Conservation (phyloP, 306 rosid species). For the Betula pendula region DNA sequence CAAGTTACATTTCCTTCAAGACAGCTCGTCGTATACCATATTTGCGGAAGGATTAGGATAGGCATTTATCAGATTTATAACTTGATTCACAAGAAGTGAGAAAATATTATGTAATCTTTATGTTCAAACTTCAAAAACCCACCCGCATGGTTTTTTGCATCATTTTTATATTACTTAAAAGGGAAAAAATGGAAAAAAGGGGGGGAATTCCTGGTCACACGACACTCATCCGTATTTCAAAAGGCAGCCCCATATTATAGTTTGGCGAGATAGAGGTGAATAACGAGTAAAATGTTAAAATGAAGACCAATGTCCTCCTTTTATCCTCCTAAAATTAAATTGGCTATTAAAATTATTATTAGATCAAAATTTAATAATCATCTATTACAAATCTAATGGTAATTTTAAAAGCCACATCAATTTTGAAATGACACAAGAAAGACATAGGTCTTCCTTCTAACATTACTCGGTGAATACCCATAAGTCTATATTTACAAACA, state of each 20-base stretch:
- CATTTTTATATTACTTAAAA: background rate
- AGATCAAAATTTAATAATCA: too few species aligned
- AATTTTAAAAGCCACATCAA: too few species aligned
- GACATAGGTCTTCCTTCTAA: too few species aligned
- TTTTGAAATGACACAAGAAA: too few species aligned
- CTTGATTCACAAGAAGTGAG: background rate
- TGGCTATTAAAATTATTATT: too few species aligned
- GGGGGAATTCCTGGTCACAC: background rate
- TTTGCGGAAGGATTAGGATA: background rate
- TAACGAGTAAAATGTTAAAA: too few species aligned
- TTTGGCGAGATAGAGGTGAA: conserved; percentile 1
- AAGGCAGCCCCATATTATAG: background rate
- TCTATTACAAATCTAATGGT: too few species aligned
- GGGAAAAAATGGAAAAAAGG: background rate
- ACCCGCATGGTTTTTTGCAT: background rate
- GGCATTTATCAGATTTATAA: background rate
- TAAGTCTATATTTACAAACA: conserved; percentile 11
- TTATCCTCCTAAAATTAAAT: too few species aligned
- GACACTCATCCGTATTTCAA: background rate
- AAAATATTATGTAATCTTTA: background rate
- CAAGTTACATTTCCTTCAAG: background rate
- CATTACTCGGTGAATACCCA: background rate
- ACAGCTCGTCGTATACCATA: background rate
- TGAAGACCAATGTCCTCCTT: too few species aligned
- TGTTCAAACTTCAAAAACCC: background rate